Percentiles rank a stretch among this genome's conserved stretches.
Evolutionary conservation across 768 basidiomycete species (phyloP).

Genomic region (Ephemerocybe angulata): DNA sequence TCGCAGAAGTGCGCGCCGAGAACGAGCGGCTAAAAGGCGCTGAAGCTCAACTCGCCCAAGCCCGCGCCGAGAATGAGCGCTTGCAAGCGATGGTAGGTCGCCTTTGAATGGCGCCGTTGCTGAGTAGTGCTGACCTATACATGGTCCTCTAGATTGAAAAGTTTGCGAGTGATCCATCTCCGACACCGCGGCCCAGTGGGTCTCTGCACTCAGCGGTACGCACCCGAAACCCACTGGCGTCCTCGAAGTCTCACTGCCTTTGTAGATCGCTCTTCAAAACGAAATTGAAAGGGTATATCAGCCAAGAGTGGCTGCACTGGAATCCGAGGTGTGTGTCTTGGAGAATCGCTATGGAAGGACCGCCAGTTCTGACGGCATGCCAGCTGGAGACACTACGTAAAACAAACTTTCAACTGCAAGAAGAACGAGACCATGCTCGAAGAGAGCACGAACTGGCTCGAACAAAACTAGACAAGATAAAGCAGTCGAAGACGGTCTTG

Average conservation of each 20-base stretch:
- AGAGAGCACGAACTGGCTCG: slow-evolving; percentile 20
- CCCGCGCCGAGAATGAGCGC: background rate
- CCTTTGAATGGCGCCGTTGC: too few relatives aligned
- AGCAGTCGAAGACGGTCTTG: slow-evolving; percentile 13
- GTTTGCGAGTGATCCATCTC: too few relatives aligned
- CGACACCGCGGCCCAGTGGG: too few relatives aligned
- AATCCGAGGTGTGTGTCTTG: slow-evolving; percentile 9
- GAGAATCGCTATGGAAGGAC: background rate
- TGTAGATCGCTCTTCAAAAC: background rate
- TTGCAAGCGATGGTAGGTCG: too few relatives aligned
- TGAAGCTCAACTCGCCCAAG: background rate
- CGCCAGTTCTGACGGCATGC: background rate
- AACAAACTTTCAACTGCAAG: slow-evolving; percentile 15
- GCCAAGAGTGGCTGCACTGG: slow-evolving; percentile 9
- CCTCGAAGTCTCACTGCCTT: background rate
- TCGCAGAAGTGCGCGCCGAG: background rate
- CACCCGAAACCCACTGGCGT: too few relatives aligned
- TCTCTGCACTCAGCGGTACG: too few relatives aligned
- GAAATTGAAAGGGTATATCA: slow-evolving; percentile 1
- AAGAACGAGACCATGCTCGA: slow-evolving; percentile 19
- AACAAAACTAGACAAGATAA: slow-evolving; percentile 26
- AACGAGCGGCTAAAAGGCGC: background rate
- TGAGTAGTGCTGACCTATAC: too few relatives aligned
- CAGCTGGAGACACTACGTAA: slow-evolving; percentile 22
- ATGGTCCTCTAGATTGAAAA: too few relatives aligned